Percentiles rank a stretch among this genome's conserved stretches.
Evolutionary conservation across 371 early-diverging fungal species (phyloP).

Genomic region (Basidiobolus meristosporus): DNA sequence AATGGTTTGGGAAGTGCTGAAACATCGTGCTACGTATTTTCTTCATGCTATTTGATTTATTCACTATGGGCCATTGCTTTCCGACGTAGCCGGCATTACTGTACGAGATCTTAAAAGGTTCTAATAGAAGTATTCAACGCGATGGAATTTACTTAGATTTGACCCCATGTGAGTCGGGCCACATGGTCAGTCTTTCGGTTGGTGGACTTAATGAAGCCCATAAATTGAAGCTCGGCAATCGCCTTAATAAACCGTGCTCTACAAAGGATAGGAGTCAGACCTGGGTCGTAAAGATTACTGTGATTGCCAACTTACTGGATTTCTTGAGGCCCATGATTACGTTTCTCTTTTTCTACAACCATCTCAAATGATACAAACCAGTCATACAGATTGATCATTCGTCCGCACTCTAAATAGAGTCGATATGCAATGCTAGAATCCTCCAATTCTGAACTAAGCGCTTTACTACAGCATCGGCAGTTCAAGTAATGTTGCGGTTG

Average conservation of each 20-base stretch:
- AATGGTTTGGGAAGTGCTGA: too few relatives aligned
- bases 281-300: neutral
- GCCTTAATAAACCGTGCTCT: conserved; percentile 71
- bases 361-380: conserved; percentile 69
- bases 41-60: too few relatives aligned
- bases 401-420: conserved; percentile 77
- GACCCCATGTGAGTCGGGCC: conserved; percentile 64
- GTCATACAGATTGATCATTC: conserved; percentile 83
- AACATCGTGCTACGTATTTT: too few relatives aligned
- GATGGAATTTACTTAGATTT: neutral
- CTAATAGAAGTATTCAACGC: too few relatives aligned
- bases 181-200: conserved; percentile 86
- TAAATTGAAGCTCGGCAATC: conserved; percentile 62
- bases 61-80: too few relatives aligned
- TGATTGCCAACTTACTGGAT: neutral
- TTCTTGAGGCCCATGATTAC: conserved; percentile 3
- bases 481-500: conserved; percentile 52
- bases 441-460: conserved; percentile 26
- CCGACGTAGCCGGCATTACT: too few relatives aligned
- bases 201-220: conserved; percentile 80
- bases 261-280: conserved; percentile 1
- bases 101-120: too few relatives aligned
- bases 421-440: conserved; percentile 75
- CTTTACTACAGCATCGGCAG: conserved; percentile 41
- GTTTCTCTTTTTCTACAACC: conserved; percentile 22